These are phyloP conservation scores for Mentha longifolia DNA, from an alignment of 257 asterid species.

Conservation along the genomic window DNA sequence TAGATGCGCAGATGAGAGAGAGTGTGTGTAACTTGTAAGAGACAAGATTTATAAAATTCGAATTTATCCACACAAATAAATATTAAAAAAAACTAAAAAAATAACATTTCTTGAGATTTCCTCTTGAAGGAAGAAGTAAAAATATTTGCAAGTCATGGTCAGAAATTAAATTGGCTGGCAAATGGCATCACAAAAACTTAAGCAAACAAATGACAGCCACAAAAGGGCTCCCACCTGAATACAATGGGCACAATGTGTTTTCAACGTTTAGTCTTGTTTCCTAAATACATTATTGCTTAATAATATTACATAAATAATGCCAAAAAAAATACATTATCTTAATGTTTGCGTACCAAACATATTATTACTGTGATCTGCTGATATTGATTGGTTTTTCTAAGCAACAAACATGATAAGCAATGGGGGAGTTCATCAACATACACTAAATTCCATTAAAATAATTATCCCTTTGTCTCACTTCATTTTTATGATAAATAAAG, in stretches of 20 bases:
- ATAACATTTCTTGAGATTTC: too few species aligned
- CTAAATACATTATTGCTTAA: neutral
- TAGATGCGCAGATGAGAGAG: too few species aligned
- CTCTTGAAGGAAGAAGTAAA: too few species aligned
- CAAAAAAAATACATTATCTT: neutral
- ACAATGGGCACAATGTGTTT: neutral
- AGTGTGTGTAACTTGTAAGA: too few species aligned
- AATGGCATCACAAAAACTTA: neutral
- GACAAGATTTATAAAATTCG: too few species aligned
- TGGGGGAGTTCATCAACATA: too few species aligned
- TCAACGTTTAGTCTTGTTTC: neutral
- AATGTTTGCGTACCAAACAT: neutral
- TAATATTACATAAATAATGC: neutral
- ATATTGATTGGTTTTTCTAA: neutral
- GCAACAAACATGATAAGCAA: neutral
- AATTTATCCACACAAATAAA: too few species aligned
- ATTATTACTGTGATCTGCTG: neutral
- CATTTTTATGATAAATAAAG: too few species aligned
- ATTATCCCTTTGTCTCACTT: too few species aligned
- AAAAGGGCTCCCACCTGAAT: neutral
- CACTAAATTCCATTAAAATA: too few species aligned
- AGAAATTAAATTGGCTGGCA: neutral
- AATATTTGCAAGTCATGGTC: neutral
- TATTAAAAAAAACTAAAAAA: too few species aligned
- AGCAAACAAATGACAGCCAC: neutral